A percentile compares a stretch with the other conserved stretches of the same genome.
Evolutionary conservation across 148 eudicot genomes (phyloP).

Genomic region (Rhododendron griersonianum): DNA sequence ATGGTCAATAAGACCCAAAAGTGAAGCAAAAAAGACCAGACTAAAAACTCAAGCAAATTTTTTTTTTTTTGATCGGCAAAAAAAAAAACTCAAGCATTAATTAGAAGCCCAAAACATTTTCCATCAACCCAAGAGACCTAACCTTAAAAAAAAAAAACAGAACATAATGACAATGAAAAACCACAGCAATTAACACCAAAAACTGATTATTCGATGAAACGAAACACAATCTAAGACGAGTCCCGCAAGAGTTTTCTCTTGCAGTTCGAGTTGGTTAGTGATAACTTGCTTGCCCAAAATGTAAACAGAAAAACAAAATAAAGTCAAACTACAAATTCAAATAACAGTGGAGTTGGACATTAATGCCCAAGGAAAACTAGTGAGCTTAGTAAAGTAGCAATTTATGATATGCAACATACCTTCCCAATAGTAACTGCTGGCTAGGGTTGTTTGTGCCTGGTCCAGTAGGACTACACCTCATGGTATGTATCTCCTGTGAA

Average conservation of each 20-base stretch:
- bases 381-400: background rate
- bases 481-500: slow-evolving; percentile 58
- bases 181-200: too few species aligned
- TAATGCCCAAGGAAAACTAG: background rate
- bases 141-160: background rate
- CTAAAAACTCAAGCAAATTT: background rate
- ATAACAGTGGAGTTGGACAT: background rate
- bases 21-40: background rate
- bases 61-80: too few species aligned
- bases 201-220: background rate
- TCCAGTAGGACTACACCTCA: slow-evolving; percentile 74
- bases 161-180: background rate
- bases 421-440: slow-evolving; percentile 23
- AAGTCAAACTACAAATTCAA: background rate
- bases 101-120: background rate
- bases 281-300: background rate
- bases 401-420: too few species aligned
- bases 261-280: background rate
- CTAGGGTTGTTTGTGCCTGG: slow-evolving; percentile 57
- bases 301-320: background rate
- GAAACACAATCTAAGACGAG: background rate
- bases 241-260: background rate
- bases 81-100: background rate
- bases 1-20: background rate
- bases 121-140: background rate